phyloP scores from a whole-genome alignment of 2,329 filamentous ascomycete species.

The Sporothrix curviconia region DNA sequence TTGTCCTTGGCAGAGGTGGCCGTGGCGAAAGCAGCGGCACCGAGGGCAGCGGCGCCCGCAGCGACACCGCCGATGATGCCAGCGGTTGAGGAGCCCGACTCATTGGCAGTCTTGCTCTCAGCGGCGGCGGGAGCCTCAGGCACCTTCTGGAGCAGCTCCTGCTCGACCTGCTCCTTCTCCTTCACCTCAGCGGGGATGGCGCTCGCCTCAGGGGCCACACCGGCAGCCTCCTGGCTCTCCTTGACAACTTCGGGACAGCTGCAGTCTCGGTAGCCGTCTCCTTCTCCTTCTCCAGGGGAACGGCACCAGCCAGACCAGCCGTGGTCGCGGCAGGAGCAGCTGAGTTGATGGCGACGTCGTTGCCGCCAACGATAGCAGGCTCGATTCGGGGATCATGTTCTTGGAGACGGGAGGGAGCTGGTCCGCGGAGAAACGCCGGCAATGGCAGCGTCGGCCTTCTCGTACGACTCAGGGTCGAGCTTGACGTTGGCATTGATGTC shows the following conservation, averaged over 20 bases:
- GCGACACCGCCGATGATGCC: constrained; percentile 21
- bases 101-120: constrained; percentile 44
- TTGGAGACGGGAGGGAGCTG: constrained; percentile 50
- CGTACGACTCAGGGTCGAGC: constrained; percentile 79
- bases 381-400: constrained; percentile 74
- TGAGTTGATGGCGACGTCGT: constrained; percentile 45
- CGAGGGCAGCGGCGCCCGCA: constrained; percentile 35
- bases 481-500: constrained; percentile 65
- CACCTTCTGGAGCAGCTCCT: constrained; percentile 63
- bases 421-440: constrained; percentile 39
- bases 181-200: constrained; percentile 57
- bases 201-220: constrained; percentile 60
- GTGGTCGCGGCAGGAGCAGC: constrained; percentile 56
- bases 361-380: constrained; percentile 55
- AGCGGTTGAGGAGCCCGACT: constrained; percentile 15
- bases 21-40: constrained; percentile 22
- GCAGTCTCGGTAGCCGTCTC: constrained; percentile 25
- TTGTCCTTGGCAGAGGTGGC: constrained; percentile 33
- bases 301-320: constrained; percentile 58
- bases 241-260: constrained; percentile 54
- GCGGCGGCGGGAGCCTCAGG: constrained; percentile 52
- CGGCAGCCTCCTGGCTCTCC: constrained; percentile 63
- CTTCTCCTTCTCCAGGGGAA: constrained; percentile 50
- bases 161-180: constrained; percentile 66
- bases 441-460: constrained; percentile 65